Evolutionary conservation across 129 eudicot species (phyloP), one percentile per base, ranked within the genome.

Genomic region (Pittosporum tobira): DNA sequence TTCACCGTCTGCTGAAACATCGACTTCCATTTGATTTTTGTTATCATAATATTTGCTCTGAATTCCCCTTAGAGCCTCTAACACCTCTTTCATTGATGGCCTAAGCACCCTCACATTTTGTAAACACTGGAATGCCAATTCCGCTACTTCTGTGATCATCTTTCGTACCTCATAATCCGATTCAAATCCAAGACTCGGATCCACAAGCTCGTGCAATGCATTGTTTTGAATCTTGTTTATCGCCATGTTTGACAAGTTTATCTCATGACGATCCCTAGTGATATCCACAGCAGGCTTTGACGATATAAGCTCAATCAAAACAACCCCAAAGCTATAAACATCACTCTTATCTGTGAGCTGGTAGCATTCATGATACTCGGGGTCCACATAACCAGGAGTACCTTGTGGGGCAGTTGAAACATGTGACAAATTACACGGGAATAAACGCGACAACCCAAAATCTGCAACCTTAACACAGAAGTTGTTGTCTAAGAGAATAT

Each of bases 351-450:
- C 52, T 0, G 71, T 66, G 1, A 66, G 63, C 54, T 55, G 71
- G 62, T 66, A 66, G 60, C 63, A 66, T 40, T 66, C 63, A 43
- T 66, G 71, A 20, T 66, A 66, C 20, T 66, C 71, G 15, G 71
- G 71, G n/a, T 66, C 71, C 1, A 66, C 71, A 29, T 66, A 66
- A 18, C 71, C 71, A 5, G 71, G 71, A 26, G 71, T 66, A 24
- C 59, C 28, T 30, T 49, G 61, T 56, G 61, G 61, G 38, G 61
- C 61, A 7, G 61, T 56, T 10, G 61, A 56, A 18, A 56, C 61
- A 36, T 56, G 61, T 31, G 46, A 30, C 16, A 11, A 44, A 31
- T 56, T 18, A 12, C 10, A 0, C 8, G 61, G 61, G 12, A 56
- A 56, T 38, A 56, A 31, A 10, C 61, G 61, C 2, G 61, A 56